Evolutionary conservation across 164 flowering plant species (phyloP).

Genomic region (Taxillus chinensis): DNA sequence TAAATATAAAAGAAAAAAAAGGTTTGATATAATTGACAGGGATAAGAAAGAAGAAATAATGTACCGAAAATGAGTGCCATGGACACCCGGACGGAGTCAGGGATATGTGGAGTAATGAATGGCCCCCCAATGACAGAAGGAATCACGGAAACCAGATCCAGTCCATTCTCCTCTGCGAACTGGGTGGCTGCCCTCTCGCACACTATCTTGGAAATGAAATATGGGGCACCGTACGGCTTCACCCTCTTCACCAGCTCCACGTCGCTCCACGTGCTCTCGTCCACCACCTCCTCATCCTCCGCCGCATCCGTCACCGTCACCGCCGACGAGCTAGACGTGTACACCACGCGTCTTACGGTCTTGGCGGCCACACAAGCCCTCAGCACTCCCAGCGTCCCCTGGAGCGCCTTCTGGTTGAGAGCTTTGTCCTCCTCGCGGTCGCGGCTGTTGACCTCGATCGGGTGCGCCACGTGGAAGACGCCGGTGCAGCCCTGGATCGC

Average conservation of each 20-base stretch:
- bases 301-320: constrained; percentile 4
- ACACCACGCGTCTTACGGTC: constrained; percentile 35
- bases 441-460: constrained; percentile 18
- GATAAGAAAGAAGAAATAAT: neutral
- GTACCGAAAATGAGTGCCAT: constrained; percentile 16
- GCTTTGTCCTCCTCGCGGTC: constrained; percentile 14
- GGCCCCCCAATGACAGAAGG: constrained; percentile 30
- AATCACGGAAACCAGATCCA: constrained; percentile 29
- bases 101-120: constrained; percentile 24
- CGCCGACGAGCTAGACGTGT: constrained; percentile 27
- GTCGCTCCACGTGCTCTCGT: constrained; percentile 40
- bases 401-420: constrained; percentile 11
- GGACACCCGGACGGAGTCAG: constrained; percentile 11
- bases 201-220: constrained; percentile 28
- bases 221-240: constrained; percentile 6
- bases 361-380: constrained; percentile 24
- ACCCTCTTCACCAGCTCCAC: constrained; percentile 12
- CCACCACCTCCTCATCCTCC: constrained; percentile 8
- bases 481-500: constrained; percentile 17
- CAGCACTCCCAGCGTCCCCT: constrained; percentile 27
- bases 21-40: no score
- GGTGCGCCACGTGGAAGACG: neutral
- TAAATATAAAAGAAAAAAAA: no score
- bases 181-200: constrained; percentile 33
- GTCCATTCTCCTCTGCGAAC: constrained; percentile 27